Conservation (phyloP, 768 basidiomycete genomes). For the Tephrocybe sp. region DNA sequence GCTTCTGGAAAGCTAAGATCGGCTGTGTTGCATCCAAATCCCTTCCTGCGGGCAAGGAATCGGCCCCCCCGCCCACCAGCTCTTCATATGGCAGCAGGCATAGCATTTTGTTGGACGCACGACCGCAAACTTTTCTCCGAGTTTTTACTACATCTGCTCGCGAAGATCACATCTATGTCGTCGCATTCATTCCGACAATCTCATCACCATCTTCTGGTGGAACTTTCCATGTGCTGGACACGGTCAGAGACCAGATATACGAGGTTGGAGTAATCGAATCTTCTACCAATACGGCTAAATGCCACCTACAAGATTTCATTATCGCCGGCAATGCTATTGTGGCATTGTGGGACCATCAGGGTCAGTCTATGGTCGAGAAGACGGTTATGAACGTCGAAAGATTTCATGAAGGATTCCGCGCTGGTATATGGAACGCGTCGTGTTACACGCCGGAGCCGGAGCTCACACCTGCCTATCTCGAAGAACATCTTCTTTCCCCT, state of each 20-base stretch:
- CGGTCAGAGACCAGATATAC: slow-evolving; percentile 54
- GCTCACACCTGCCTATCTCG: slow-evolving; percentile 83
- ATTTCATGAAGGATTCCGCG: slow-evolving; percentile 28
- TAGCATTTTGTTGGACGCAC: slow-evolving; percentile 54
- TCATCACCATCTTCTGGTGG: slow-evolving; percentile 68
- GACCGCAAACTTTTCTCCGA: slow-evolving; percentile 61
- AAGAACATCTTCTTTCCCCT: slow-evolving; percentile 70
- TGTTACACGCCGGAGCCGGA: slow-evolving; percentile 69
- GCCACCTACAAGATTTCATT: slow-evolving; percentile 75
- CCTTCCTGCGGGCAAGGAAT: slow-evolving; percentile 38
- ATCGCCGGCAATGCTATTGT: slow-evolving; percentile 57
- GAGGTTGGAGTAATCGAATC: slow-evolving; percentile 59
- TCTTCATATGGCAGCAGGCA: slow-evolving; percentile 31
- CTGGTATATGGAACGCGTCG: slow-evolving; percentile 50
- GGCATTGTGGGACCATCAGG: slow-evolving; percentile 80
- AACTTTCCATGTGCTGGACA: slow-evolving; percentile 68
- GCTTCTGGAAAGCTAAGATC: slow-evolving; percentile 78
- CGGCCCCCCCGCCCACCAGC: slow-evolving; percentile 28
- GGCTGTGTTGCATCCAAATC: slow-evolving; percentile 67
- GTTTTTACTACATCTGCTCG: slow-evolving; percentile 50
- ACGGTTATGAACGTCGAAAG: slow-evolving; percentile 43
- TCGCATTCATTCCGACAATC: slow-evolving; percentile 72
- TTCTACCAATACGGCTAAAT: slow-evolving; percentile 58
- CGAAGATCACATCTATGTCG: slow-evolving; percentile 55
- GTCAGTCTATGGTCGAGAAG: slow-evolving; percentile 66